phyloP scores from a whole-genome alignment of 352 stramenopile species.

The Phytophthora crassamura region DNA sequence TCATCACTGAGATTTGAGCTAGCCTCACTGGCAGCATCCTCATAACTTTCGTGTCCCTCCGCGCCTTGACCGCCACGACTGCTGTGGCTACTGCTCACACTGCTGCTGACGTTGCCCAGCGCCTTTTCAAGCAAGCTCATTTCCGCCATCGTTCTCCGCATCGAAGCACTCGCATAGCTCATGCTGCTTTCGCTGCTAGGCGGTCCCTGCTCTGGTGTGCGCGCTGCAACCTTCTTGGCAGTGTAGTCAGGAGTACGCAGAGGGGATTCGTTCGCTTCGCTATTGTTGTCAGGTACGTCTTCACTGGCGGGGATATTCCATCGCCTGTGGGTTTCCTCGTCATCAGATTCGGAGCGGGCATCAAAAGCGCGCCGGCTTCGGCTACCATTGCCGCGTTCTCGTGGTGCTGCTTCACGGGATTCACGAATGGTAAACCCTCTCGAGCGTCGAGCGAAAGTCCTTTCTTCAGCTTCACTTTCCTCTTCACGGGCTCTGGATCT shows the following conservation, averaged over 20 bases:
- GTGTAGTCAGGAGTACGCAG: slow-evolving; percentile 17
- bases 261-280: slow-evolving; percentile 8
- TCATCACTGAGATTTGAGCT: slow-evolving; percentile 4
- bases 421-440: background rate
- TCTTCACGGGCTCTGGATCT: background rate
- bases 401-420: slow-evolving; percentile 3
- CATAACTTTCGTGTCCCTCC: slow-evolving; percentile 5
- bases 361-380: slow-evolving; percentile 7
- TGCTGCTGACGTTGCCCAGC: slow-evolving; percentile 72
- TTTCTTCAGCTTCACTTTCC: background rate
- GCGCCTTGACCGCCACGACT: slow-evolving; percentile 5
- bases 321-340: slow-evolving; percentile 5
- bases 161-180: slow-evolving; percentile 50
- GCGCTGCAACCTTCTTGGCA: slow-evolving; percentile 7
- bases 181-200: slow-evolving; percentile 47
- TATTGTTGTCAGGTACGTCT: background rate
- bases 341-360: slow-evolving; percentile 13
- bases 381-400: background rate
- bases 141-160: slow-evolving; percentile 68
- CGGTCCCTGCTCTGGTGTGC: slow-evolving; percentile 5
- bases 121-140: slow-evolving; percentile 71
- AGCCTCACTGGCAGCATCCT: slow-evolving; percentile 8
- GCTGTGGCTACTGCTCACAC: slow-evolving; percentile 43
- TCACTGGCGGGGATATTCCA: slow-evolving; percentile 18
- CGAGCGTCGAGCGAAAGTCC: background rate